A percentile compares a stretch with the other conserved stretches of the same genome.
Conservation (phyloP, 2,329 filamentous ascomycete species). For the Ophiostoma quercus region DNA sequence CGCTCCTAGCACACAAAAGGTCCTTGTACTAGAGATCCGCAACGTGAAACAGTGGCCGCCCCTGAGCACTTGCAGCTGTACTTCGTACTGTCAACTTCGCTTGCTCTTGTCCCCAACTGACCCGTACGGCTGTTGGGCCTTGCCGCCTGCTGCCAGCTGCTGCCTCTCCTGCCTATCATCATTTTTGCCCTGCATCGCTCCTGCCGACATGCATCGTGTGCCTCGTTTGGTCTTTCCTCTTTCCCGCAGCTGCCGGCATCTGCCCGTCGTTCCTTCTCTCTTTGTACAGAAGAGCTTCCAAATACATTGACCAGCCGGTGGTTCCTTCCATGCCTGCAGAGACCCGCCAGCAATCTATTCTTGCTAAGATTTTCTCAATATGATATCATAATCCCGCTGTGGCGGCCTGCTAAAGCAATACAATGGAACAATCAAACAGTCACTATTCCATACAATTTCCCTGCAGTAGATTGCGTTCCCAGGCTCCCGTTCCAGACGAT, state of each 20-base stretch:
- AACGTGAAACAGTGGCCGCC: conserved; percentile 20
- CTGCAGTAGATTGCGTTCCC: conserved; percentile 17
- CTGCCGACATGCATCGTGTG: conserved; percentile 6
- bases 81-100: background rate
- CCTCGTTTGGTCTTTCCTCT: background rate
- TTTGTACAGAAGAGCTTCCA: background rate
- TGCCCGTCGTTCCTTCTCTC: background rate
- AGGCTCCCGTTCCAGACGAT: conserved; percentile 19
- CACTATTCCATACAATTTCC: background rate
- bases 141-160: background rate
- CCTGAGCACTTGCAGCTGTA: conserved; percentile 15
- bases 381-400: background rate
- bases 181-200: conserved; percentile 11
- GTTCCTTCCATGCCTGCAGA: conserved; percentile 15
- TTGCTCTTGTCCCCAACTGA: conserved; percentile 1
- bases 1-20: background rate
- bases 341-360: conserved; percentile 10
- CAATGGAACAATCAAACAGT: background rate
- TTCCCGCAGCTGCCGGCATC: background rate
- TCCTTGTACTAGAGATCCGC: conserved; percentile 5
- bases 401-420: background rate
- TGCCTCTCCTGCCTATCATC: conserved; percentile 14
- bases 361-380: background rate
- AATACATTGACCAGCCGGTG: background rate
- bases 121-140: background rate